Base-by-base conservation (phyloP, 2,329 filamentous ascomycete genomes). In the Anthostomella pinea region DNA sequence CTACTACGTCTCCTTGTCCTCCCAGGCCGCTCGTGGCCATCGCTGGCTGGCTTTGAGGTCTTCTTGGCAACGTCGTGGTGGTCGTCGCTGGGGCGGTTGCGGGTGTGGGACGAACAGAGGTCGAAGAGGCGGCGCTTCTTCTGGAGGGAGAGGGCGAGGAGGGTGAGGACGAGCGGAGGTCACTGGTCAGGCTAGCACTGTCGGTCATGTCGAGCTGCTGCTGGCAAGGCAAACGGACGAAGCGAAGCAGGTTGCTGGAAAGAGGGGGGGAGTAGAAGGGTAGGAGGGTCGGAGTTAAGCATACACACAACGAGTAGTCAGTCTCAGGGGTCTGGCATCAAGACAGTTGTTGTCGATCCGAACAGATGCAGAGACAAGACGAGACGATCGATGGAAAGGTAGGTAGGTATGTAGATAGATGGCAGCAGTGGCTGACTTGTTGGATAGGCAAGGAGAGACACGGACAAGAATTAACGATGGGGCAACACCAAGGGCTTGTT, bases 401-500 rank as follows among this genome's bases (percentile, higher is more conserved):
- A 7, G 23, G 23, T 27, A 16, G 25, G 30, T 8, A 31, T 10
- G 30, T 4, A 23, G 19, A 27, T 13, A 27, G 13, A 30, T 30
- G 37, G 35, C 30, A 38, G 42, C 42, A 45, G 35, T 34, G 36
- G 38, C 21, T 23, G n/a, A 23, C 21, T 23, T 41, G n/a, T 16
- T 32, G 41, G n/a, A 39, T 44, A 18, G 36, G 39, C 35, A 35
- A 39, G 36, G 30, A 43, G 36, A 49, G 40, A 41, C 38, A 38
- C 40, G 40, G n/a, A 31, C 18, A 31, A 47, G 39, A 48, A 49
- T 41, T 42, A 43, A 49, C 41, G 43, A 46, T 43, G 41, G 43
- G 38, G 26, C 33, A 32, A 35, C 38, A 50, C 45, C 30, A 52
- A 52, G 49, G 47, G 47, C 49, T 52, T 52, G 49, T 52, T 50